Base-by-base conservation (phyloP, 371 early-diverging fungal genomes). In the Mortierella sp. region DNA sequence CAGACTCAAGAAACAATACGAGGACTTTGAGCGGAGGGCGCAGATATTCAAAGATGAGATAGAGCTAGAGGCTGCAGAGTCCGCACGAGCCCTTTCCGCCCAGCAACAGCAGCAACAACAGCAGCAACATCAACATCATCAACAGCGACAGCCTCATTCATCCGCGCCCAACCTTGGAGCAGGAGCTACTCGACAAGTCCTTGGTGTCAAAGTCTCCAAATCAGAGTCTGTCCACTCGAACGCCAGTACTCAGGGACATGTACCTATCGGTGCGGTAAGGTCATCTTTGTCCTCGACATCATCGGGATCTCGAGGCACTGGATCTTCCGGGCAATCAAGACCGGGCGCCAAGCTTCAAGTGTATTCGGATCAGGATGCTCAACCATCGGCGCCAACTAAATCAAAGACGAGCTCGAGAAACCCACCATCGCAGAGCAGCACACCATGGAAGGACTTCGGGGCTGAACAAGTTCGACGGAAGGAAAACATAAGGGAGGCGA, bases 401-500 rank as follows among this genome's bases (percentile, higher is more conserved):
- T 13, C 65, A 14, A 41, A 52, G 16, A 63, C 58, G 24, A 19
- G 29, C 37, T 13, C 24, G 26, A 10, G 31, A 41, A 16, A 10
- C 10, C 22, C 29, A 39, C 22, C 55, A 66, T 24, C 61, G 63
- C 86, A 79, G 41, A 61, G 34, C 68, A 53, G 53, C 63, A 64
- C 85, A 64, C 37, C 78, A 2, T 85, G 86, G 50, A 69, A 50
- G 64, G 88, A 87, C 41, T 84, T 86, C 37, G 79, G 84, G 16
- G 50, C 68, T 22, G 71, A 86, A 26, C 70, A 72, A 26, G 34
- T 77, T 29, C 77, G 79, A 11, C 83, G 86, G 29, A 85, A 88
- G 64, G 93, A 94, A 80, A 93, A 93, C 48, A 66, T 80, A 2
- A 63, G 68, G 2, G 79, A 88, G 16, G 75, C 88, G 1, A 86